Conservation (phyloP, 352 stramenopile genomes). For the Globisporangium canariense region DNA sequence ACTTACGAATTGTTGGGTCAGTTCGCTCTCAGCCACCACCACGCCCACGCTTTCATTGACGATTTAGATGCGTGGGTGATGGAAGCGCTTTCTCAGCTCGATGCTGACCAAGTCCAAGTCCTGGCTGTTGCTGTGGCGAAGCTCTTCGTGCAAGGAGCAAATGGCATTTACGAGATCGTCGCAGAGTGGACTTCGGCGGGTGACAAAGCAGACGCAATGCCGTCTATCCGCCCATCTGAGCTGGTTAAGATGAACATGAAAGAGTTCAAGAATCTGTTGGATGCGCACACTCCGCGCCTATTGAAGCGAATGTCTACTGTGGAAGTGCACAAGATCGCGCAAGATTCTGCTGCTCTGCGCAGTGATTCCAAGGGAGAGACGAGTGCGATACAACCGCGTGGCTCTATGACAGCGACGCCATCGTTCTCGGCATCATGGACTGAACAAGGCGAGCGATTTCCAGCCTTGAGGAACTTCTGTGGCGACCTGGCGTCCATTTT, state of each 20-base stretch:
- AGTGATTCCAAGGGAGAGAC: not conserved
- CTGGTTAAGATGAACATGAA: slow-evolving; percentile 2
- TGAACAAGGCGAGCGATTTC: not conserved
- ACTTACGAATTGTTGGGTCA: too few relatives aligned
- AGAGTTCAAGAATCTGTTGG: not conserved
- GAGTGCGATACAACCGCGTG: not conserved
- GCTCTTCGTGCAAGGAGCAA: not conserved
- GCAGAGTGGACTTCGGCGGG: not conserved
- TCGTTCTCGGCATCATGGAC: not conserved
- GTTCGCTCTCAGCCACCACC: too few relatives aligned
- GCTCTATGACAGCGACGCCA: not conserved
- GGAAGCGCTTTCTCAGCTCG: too few relatives aligned
- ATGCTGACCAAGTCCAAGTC: too few relatives aligned
- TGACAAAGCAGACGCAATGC: not conserved
- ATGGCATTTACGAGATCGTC: not conserved
- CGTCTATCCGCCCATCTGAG: not conserved
- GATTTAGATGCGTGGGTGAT: too few relatives aligned
- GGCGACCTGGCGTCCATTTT: slow-evolving; percentile 2
- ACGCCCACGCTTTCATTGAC: too few relatives aligned
- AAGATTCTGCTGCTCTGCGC: not conserved
- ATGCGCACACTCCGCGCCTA: not conserved
- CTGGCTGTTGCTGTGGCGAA: not conserved
- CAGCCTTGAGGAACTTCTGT: not conserved
- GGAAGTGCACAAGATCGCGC: slow-evolving; percentile 1
- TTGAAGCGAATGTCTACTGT: not conserved